Conservation (phyloP, 257 asterid species). For the Solanum corneliomulleri region DNA sequence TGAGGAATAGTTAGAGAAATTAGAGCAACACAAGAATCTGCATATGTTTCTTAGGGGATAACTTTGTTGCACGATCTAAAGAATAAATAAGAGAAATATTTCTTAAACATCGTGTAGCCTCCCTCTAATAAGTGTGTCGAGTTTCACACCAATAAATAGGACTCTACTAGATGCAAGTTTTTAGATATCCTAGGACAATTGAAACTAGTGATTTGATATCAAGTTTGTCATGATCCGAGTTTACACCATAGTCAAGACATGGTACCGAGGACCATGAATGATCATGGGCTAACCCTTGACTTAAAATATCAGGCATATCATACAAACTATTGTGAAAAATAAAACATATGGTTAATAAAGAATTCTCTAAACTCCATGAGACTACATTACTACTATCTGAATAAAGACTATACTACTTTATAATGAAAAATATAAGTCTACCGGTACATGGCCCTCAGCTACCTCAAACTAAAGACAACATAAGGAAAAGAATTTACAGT, state of each 20-base stretch:
- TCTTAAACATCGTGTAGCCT: neutral
- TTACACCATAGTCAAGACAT: neutral
- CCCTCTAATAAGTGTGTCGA: neutral
- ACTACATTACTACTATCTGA: neutral
- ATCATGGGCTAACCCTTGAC: neutral
- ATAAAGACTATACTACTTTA: neutral
- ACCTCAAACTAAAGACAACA: neutral
- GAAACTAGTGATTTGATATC: neutral
- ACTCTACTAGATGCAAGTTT: neutral
- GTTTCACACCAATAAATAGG: neutral
- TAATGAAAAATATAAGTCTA: neutral
- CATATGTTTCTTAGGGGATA: neutral
- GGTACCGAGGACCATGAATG: neutral
- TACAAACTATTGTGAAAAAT: too few relatives aligned
- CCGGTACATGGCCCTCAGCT: neutral
- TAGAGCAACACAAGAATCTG: neutral
- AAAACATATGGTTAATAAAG: too few relatives aligned
- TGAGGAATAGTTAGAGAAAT: neutral
- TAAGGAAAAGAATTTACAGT: neutral
- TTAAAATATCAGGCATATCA: neutral
- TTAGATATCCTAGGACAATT: neutral
- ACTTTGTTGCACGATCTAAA: neutral
- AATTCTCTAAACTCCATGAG: neutral
- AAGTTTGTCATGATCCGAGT: neutral
- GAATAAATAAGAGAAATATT: neutral